phyloP scores from a whole-genome alignment of 1,284 basidiomycete genomes.

The Tilletia horrida region DNA sequence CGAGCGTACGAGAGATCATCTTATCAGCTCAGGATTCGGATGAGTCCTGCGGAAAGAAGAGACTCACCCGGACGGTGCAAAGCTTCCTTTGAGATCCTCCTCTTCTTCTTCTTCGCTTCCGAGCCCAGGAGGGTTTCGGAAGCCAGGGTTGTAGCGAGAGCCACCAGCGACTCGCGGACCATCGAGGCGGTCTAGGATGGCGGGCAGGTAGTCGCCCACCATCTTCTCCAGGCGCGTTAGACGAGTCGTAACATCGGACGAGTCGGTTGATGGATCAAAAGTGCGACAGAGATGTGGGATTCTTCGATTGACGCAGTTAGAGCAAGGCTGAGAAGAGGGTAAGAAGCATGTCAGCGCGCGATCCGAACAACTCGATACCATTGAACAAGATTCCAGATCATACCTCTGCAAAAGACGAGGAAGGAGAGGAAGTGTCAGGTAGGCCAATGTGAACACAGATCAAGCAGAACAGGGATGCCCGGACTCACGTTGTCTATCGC shows the following conservation, averaged over 20 bases:
- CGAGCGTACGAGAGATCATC: not conserved
- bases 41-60: too few species aligned
- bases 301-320: slow-evolving; percentile 51
- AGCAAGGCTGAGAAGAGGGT: slow-evolving; percentile 32
- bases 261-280: slow-evolving; percentile 44
- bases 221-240: slow-evolving; percentile 38
- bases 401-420: too few species aligned
- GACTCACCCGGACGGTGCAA: slow-evolving; percentile 8
- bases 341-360: not conserved
- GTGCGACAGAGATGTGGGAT: slow-evolving; percentile 50
- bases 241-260: slow-evolving; percentile 38
- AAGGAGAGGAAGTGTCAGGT: slow-evolving; percentile 46
- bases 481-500: slow-evolving; percentile 40
- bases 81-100: not conserved
- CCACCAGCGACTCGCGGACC: slow-evolving; percentile 14
- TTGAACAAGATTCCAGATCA: too few species aligned
- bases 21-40: too few species aligned
- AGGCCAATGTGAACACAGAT: slow-evolving; percentile 51
- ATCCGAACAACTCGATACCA: too few species aligned
- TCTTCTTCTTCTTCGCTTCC: slow-evolving; percentile 4
- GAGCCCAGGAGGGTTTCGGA: not conserved
- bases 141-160: not conserved
- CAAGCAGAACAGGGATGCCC: slow-evolving; percentile 33
- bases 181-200: slow-evolving; percentile 29
- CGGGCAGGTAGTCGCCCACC: slow-evolving; percentile 34